Conservation (phyloP, 345 rosid species). For the Jatropha curcas region DNA sequence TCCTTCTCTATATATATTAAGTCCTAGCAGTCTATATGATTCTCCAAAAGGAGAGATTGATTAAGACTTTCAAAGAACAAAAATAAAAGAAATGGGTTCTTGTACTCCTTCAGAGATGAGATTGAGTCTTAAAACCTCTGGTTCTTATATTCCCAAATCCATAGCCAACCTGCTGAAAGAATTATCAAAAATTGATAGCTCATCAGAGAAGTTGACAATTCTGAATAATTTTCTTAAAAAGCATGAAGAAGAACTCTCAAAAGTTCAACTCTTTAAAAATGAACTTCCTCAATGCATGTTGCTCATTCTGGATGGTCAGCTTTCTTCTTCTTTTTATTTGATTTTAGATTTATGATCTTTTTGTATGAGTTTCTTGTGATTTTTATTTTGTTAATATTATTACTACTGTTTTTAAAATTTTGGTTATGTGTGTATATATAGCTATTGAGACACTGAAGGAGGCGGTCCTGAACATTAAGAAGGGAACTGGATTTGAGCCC, state of each 20-base stretch:
- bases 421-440: background rate
- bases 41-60: background rate
- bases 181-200: conserved; percentile 21
- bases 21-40: background rate
- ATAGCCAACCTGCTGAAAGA: conserved; percentile 9
- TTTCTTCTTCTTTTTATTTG: background rate
- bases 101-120: conserved; percentile 4
- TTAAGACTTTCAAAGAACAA: background rate
- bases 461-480: conserved; percentile 17
- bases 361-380: background rate
- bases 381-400: background rate
- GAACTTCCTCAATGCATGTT: conserved; percentile 25
- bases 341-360: background rate
- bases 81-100: background rate
- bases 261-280: background rate
- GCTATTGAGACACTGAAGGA: conserved; percentile 27
- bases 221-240: conserved; percentile 26
- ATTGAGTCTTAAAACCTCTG: conserved; percentile 23
- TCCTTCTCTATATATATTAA: no score
- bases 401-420: background rate
- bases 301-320: conserved; percentile 26
- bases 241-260: conserved; percentile 19
- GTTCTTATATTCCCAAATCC: conserved; percentile 8
- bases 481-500: background rate
- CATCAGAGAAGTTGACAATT: background rate